Evolutionary conservation across 148 eudicot genomes (phyloP).

Genomic region (Amaranthus hypochondriacus): DNA sequence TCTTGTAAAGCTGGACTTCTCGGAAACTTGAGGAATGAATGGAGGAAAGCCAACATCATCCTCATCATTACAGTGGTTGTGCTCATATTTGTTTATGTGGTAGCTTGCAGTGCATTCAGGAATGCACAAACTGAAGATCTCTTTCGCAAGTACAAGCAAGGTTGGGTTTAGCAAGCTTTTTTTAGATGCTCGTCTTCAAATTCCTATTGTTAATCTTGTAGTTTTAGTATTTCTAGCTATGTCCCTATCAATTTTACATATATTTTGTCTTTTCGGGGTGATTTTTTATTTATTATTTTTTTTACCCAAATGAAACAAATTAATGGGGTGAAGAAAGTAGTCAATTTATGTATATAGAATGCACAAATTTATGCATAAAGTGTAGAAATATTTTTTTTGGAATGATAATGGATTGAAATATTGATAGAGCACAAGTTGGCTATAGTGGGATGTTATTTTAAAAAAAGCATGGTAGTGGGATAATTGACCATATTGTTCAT

Average conservation of each 20-base stretch:
- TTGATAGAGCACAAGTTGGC: slow-evolving; percentile 12
- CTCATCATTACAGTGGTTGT: slow-evolving; percentile 70
- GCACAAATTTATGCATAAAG: slow-evolving; percentile 7
- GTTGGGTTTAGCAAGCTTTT: too few relatives aligned
- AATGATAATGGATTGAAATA: too few relatives aligned
- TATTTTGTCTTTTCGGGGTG: too few relatives aligned
- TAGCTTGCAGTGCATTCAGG: slow-evolving; percentile 84
- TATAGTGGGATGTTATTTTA: too few relatives aligned
- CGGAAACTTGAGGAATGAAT: slow-evolving; percentile 77
- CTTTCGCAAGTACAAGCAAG: slow-evolving; percentile 36
- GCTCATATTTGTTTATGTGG: slow-evolving; percentile 72
- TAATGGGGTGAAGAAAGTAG: background rate
- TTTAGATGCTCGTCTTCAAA: too few relatives aligned
- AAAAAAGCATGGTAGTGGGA: too few relatives aligned
- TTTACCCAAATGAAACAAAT: too few relatives aligned
- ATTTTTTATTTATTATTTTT: too few relatives aligned
- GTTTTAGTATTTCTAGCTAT: too few relatives aligned
- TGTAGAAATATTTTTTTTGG: background rate
- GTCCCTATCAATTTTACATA: too few relatives aligned
- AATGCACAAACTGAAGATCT: slow-evolving; percentile 89
- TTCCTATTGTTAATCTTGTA: background rate
- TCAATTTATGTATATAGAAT: slow-evolving; percentile 13
- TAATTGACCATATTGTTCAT: too few relatives aligned
- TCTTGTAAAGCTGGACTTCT: slow-evolving; percentile 89
- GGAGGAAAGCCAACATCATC: slow-evolving; percentile 79